phyloP scores from a whole-genome alignment of 2,329 filamentous ascomycete genomes.

The Penicillium sclerotiorum region DNA sequence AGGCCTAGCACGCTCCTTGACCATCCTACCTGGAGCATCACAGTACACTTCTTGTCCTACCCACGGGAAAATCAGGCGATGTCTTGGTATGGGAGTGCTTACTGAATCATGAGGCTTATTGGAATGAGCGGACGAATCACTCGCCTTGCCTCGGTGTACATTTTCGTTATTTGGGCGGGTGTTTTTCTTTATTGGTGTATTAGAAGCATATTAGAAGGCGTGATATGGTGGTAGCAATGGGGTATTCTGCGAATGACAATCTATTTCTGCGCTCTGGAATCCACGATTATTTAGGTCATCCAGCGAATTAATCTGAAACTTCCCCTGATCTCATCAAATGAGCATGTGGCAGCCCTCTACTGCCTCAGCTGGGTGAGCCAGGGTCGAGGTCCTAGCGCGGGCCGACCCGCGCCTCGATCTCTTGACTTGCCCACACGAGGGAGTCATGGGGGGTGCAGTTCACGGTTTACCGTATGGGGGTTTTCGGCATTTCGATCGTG shows the following conservation, averaged over 20 bases:
- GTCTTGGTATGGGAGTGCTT: too few species aligned
- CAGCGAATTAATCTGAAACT: neutral
- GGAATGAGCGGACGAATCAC: too few species aligned
- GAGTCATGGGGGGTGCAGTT: neutral
- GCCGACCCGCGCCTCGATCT: neutral
- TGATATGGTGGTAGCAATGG: constrained; percentile 5
- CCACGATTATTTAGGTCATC: too few species aligned
- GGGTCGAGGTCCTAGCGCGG: neutral
- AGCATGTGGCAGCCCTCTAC: too few species aligned
- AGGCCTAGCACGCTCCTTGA: too few species aligned
- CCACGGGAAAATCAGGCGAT: neutral
- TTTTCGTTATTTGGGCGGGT: constrained; percentile 1
- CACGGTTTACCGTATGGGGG: neutral
- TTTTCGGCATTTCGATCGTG: too few species aligned
- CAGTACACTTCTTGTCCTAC: neutral
- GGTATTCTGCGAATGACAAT: neutral
- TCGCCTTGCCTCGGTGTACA: constrained; percentile 2
- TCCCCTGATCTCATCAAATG: neutral
- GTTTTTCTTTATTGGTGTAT: constrained; percentile 8
- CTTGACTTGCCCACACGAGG: neutral
- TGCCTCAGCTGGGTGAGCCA: neutral
- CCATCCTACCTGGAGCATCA: too few species aligned
- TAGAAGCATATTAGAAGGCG: constrained; percentile 21
- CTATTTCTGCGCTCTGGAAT: neutral
- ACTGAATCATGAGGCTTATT: too few species aligned